Conservation (phyloP, 1,139 yeast genomes). For the Saccharomyces hybrid region DNA sequence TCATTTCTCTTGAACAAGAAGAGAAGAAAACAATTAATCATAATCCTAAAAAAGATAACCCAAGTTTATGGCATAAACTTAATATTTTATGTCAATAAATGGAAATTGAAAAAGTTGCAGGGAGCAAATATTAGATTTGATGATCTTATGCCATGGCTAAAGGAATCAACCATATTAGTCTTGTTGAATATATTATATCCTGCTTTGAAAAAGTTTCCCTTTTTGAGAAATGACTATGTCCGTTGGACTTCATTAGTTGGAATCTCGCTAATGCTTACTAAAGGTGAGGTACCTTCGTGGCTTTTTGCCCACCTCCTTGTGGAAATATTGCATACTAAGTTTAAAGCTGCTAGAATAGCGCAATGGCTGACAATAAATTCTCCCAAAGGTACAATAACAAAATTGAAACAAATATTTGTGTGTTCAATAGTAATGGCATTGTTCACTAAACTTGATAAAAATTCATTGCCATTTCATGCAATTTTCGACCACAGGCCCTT, state of each 20-base stretch:
- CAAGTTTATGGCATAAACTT: not conserved
- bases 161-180: not conserved
- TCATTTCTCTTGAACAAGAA: not conserved
- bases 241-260: not conserved
- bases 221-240: not conserved
- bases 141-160: not conserved
- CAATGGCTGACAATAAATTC: not conserved
- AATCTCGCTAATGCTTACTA: not conserved
- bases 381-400: not conserved
- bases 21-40: not conserved
- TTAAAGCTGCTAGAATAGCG: not conserved
- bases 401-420: slow-evolving; percentile 12
- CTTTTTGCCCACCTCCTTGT: not conserved
- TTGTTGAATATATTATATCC: not conserved
- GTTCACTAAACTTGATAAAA: slow-evolving; percentile 2
- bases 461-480: slow-evolving; percentile 6
- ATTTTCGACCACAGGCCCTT: slow-evolving; percentile 13
- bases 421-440: slow-evolving; percentile 14
- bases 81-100: not conserved
- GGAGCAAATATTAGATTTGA: not conserved
- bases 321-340: not conserved
- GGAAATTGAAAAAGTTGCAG: not conserved
- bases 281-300: not conserved
- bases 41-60: not conserved
- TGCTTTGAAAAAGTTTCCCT: not conserved